Percentiles rank a stretch among this genome's conserved stretches.
phyloP scores from a whole-genome alignment of 2,329 filamentous ascomycete species.

The Claviceps sp. region DNA sequence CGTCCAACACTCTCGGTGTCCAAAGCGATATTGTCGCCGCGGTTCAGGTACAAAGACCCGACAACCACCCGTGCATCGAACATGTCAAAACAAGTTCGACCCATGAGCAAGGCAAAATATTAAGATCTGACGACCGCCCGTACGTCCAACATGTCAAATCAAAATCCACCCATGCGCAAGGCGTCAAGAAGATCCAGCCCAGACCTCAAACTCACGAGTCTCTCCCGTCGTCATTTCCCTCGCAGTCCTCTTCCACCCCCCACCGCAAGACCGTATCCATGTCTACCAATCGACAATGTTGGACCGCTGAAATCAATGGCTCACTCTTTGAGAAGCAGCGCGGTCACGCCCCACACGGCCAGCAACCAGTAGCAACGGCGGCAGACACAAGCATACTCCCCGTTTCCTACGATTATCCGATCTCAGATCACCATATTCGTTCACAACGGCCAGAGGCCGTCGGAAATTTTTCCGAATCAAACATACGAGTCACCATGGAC shows the following conservation, averaged over 20 bases:
- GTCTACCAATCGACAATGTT: neutral
- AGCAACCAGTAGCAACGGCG: neutral
- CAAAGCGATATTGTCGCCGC: neutral
- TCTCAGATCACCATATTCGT: neutral
- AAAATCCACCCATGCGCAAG: neutral
- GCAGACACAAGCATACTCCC: neutral
- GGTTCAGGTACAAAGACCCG: neutral
- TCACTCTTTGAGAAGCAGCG: neutral
- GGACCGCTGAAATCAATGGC: neutral
- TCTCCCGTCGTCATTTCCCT: neutral
- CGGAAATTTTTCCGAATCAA: neutral
- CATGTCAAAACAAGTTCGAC: neutral
- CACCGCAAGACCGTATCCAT: too few species aligned
- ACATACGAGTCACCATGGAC: slow-evolving; percentile 3
- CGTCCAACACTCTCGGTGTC: neutral
- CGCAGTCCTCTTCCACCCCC: neutral
- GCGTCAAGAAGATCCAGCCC: neutral
- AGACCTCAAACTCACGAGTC: neutral
- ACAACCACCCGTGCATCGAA: neutral
- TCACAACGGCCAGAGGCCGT: neutral
- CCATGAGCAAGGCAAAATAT: neutral
- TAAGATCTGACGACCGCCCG: neutral
- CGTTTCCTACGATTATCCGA: neutral
- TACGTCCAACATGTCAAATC: neutral
- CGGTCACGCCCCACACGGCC: neutral